Conservation (phyloP, 495 filamentous ascomycete species). For the Penicillium manginii region DNA sequence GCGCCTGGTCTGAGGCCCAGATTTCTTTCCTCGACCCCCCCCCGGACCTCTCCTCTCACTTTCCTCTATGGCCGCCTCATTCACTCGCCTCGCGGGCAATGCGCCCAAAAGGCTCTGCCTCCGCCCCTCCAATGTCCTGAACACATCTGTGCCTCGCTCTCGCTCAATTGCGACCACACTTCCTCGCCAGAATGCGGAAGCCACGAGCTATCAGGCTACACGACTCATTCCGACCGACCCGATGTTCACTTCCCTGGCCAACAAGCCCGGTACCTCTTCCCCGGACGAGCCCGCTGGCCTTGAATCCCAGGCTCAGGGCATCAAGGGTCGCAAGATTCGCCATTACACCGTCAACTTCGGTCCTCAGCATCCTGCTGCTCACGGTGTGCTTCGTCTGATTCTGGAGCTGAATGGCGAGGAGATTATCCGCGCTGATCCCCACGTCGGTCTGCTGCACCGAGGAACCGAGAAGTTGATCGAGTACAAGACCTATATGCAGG, state of each 20-base stretch:
- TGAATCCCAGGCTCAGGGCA: conserved; percentile 56
- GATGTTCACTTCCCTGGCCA: conserved; percentile 54
- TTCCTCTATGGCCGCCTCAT: conserved; percentile 65
- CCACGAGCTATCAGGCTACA: conserved; percentile 61
- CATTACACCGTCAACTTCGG: conserved; percentile 99
- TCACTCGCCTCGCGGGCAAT: conserved; percentile 65
- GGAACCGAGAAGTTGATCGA: conserved; percentile 99
- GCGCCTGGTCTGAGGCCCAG: conserved; percentile 49
- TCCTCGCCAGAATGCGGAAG: conserved; percentile 62
- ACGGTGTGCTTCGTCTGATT: conserved; percentile 97
- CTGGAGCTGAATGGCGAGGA: conserved; percentile 97
- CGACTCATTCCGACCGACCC: conserved; percentile 62
- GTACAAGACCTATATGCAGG: conserved; percentile 99
- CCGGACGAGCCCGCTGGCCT: conserved; percentile 46
- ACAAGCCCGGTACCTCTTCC: conserved; percentile 46
- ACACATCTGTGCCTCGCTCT: conserved; percentile 45
- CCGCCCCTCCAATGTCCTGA: conserved; percentile 49
- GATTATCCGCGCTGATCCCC: conserved; percentile 94
- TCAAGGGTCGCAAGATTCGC: conserved; percentile 78
- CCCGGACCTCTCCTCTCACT: conserved; percentile 27
- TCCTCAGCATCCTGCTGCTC: conserved; percentile 97
- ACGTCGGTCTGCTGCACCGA: conserved; percentile 94
- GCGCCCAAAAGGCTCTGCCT: conserved; percentile 67
- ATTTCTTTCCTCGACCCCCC: conserved; percentile 25
- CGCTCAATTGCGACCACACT: conserved; percentile 72